Conservation (phyloP, 2,329 filamentous ascomycete species). For the Allantophomopsis lycopodina region DNA sequence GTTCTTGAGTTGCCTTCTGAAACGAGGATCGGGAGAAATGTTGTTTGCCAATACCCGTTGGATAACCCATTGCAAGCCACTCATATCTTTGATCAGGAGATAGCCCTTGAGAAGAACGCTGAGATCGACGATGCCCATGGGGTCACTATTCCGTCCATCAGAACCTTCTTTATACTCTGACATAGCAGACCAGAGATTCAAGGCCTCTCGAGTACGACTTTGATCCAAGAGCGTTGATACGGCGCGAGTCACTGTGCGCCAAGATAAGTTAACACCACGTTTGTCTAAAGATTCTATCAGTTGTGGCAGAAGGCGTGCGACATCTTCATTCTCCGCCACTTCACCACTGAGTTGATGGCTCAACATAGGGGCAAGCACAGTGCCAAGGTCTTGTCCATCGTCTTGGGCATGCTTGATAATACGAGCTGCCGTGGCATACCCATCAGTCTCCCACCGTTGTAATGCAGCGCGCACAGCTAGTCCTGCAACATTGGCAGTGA, state of each 20-base stretch:
- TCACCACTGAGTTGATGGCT: slow-evolving; percentile 9
- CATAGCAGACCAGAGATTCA: slow-evolving; percentile 14
- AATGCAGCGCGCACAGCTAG: slow-evolving; percentile 14
- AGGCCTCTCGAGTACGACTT: slow-evolving; percentile 7
- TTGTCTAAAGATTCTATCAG: slow-evolving; percentile 7
- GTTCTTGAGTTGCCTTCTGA: slow-evolving; percentile 9
- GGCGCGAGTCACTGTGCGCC: slow-evolving; percentile 11
- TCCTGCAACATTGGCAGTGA: slow-evolving; percentile 6
- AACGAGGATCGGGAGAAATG: slow-evolving; percentile 10
- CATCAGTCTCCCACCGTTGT: slow-evolving; percentile 3
- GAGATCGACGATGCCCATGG: slow-evolving; percentile 9
- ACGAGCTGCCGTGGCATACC: slow-evolving; percentile 2
- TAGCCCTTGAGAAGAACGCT: slow-evolving; percentile 15
- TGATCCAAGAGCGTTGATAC: slow-evolving; percentile 10
- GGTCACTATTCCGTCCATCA: slow-evolving; percentile 3
- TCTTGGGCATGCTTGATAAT: slow-evolving; percentile 11
- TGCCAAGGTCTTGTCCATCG: slow-evolving; percentile 7
- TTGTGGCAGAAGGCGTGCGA: slow-evolving; percentile 2
- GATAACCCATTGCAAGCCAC: slow-evolving; percentile 14
- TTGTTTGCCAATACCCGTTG: slow-evolving; percentile 9
- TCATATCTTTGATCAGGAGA: slow-evolving; percentile 8
- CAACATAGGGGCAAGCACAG: slow-evolving; percentile 10
- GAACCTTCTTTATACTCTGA: slow-evolving; percentile 1
- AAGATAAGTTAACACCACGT: slow-evolving; percentile 8
- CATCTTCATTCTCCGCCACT: slow-evolving; percentile 1